phyloP scores from a whole-genome alignment of 2,329 filamentous ascomycete species.

The Cladorrhinum sp. region DNA sequence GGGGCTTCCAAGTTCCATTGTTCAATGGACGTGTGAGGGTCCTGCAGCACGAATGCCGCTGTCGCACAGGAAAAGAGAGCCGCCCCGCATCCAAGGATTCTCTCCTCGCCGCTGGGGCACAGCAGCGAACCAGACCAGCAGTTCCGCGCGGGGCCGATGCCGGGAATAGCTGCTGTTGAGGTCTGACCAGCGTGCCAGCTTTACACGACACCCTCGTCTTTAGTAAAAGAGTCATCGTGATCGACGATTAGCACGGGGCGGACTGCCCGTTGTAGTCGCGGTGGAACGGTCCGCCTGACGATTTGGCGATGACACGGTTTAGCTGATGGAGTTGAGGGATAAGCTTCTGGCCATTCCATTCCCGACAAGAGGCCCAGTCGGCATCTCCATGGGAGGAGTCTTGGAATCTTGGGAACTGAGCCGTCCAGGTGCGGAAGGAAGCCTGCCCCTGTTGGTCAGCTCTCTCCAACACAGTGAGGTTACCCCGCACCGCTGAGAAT shows the following conservation, averaged over 20 bases:
- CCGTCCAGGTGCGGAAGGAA: background rate
- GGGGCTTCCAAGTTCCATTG: background rate
- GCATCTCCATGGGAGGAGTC: background rate
- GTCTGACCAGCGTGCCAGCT: background rate
- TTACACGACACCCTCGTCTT: background rate
- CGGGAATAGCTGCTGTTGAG: background rate
- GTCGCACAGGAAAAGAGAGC: slow-evolving; percentile 9
- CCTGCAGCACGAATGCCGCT: slow-evolving; percentile 5
- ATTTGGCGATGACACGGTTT: background rate
- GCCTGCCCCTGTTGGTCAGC: background rate
- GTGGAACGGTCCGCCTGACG: slow-evolving; percentile 24
- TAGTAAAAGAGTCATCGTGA: slow-evolving; percentile 12
- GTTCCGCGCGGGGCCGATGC: background rate
- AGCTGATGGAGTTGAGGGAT: background rate
- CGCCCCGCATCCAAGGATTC: background rate
- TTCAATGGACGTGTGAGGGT: background rate
- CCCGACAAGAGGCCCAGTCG: background rate
- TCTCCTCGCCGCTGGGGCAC: background rate
- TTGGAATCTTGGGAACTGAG: background rate
- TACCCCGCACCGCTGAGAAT: background rate
- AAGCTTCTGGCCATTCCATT: background rate
- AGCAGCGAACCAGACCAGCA: background rate
- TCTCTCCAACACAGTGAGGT: slow-evolving; percentile 3
- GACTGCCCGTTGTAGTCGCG: slow-evolving; percentile 14
- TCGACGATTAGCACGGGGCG: slow-evolving; percentile 16